Evolutionary conservation across 192 early-diverging fungal species (phyloP).

Genomic region (Phycomyces nitens): DNA sequence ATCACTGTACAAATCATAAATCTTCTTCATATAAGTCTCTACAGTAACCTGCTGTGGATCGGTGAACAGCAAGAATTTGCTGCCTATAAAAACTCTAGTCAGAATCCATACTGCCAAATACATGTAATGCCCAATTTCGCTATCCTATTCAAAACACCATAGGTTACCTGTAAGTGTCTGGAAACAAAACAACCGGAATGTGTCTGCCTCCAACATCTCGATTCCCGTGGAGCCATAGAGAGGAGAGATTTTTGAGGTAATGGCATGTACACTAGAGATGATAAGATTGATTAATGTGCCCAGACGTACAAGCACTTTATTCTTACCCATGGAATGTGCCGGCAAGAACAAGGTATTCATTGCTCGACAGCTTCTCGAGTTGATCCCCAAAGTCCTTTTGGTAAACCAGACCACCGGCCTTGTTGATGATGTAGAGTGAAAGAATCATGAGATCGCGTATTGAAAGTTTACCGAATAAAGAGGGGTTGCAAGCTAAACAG

Average conservation of each 20-base stretch:
- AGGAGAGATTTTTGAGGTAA: conserved; percentile 91
- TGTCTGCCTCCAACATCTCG: conserved; percentile 88
- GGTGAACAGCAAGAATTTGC: conserved; percentile 91
- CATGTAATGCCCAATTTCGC: too few relatives aligned
- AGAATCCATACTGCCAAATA: too few relatives aligned
- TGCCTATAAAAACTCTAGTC: conserved; percentile 49
- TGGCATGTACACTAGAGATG: conserved; percentile 84
- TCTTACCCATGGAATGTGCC: conserved; percentile 93
- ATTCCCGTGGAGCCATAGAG: conserved; percentile 77
- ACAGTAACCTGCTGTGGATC: conserved; percentile 73
- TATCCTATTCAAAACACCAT: neutral
- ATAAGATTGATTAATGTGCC: too few relatives aligned
- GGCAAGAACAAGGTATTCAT: conserved; percentile 97
- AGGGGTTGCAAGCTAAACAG: too few relatives aligned
- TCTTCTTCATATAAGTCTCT: conserved; percentile 57
- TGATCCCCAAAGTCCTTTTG: conserved; percentile 85
- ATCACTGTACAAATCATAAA: conserved; percentile 91
- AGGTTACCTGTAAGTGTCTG: conserved; percentile 86
- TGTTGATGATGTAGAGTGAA: conserved; percentile 77
- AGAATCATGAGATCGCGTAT: conserved; percentile 60
- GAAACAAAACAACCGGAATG: conserved; percentile 88
- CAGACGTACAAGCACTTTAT: too few relatives aligned
- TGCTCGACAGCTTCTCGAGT: conserved; percentile 79
- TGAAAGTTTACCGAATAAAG: neutral
- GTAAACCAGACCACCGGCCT: conserved; percentile 93